Conservation (phyloP, 169 alveolate genomes). For the Cystoisospora suis region DNA sequence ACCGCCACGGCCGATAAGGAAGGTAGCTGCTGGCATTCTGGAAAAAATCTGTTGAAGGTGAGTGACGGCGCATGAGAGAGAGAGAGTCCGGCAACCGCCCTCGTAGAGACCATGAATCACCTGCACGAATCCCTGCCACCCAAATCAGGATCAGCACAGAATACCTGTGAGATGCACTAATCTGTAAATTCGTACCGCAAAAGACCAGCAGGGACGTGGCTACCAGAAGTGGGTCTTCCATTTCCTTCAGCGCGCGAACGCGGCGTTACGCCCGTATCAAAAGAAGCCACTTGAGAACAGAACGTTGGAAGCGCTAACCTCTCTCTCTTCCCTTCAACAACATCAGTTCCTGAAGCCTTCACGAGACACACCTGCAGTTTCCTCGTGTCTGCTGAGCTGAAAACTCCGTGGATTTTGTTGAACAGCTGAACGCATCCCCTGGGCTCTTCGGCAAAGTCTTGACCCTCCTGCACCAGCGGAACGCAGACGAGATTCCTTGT, state of each 20-base stretch:
- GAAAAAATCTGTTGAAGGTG: neutral
- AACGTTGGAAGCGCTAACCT: neutral
- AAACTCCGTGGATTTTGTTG: neutral
- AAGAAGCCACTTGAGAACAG: too few species aligned
- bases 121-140: neutral
- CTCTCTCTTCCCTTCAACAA: too few species aligned
- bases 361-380: conserved; percentile 23
- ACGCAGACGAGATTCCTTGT: neutral
- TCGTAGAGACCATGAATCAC: neutral
- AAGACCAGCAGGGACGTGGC: too few species aligned
- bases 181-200: too few species aligned
- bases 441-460: conserved; percentile 12
- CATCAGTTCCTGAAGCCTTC: too few species aligned
- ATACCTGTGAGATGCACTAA: too few species aligned
- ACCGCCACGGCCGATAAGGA: conserved; percentile 26
- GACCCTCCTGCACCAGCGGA: neutral
- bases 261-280: too few species aligned
- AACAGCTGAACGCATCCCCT: conserved; percentile 10
- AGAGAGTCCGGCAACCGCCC: conserved; percentile 22
- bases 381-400: neutral
- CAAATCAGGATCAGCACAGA: neutral
- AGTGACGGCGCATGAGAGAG: conserved; percentile 9
- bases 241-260: too few species aligned
- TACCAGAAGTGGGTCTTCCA: too few species aligned
- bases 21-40: neutral